Evolutionary conservation across 1,284 basidiomycete species (phyloP), one percentile per base, ranked within the genome.

Genomic region (Ustilago hordei): DNA sequence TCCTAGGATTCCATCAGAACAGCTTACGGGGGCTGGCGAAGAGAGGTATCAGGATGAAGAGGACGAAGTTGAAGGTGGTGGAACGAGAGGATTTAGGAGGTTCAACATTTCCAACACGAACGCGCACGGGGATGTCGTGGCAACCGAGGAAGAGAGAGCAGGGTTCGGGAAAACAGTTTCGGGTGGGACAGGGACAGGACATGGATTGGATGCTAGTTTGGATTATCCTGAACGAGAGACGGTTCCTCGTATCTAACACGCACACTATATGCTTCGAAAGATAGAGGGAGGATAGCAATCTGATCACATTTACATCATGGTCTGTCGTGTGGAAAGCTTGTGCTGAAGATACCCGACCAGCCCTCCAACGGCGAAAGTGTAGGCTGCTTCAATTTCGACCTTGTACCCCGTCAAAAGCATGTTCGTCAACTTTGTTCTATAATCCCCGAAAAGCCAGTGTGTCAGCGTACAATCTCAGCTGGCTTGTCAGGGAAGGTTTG

Each of bases 301-400:
- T 28, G 23, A 28, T 28, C 23, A 28, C 3, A 28, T 28, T 28
- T 28, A 28, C 23, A 28, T 28, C 23, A 28, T 28, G 5, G 4
- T 43, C 19, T 17, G 8, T 5, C 5, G 23, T 28, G 2, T 5
- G 12, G 41, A 58, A 58, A 74, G 62, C n/a, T 69, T 69, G 55
- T 59, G 52, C 31, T 55, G 43, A 8, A 74, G 48, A 50, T 74
- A 68, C 28, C 48, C 65, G 3, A 45, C 12, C 58, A 68, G 38
- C 19, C 69, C 69, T n/a, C 34, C 15, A 4, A 36, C 3, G 15
- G 6, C 47, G 15, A 56, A 74, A 4, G 57, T 47, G 55, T 75
- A 79, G 13, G 75, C 54, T 15, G 77, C 73, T 36, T 83, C 80
- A 9, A 83, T 64, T 57, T 83, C 79, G 19, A 74, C 76, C 53